Conservation (phyloP, 2,329 filamentous ascomycete species). For the Saccharata proteae region DNA sequence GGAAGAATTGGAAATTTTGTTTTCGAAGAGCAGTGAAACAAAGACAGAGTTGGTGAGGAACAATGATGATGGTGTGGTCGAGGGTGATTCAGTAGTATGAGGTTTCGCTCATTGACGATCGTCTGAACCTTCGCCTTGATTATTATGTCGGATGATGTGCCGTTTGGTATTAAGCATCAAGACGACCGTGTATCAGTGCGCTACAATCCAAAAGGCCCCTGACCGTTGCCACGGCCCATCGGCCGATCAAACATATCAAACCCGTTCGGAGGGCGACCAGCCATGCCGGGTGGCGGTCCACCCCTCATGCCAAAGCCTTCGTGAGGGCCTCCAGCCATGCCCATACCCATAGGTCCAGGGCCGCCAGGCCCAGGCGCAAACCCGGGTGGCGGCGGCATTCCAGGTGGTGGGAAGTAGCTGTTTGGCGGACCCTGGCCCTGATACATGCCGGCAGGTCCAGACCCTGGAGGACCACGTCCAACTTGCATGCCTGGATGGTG, state of each 20-base stretch:
- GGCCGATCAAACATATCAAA: slow-evolving; percentile 1
- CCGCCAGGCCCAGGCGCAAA: slow-evolving; percentile 14
- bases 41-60: no score
- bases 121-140: no score
- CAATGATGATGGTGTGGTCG: no score
- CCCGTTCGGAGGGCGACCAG: neutral
- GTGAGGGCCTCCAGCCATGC: neutral
- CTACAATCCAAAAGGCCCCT: slow-evolving; percentile 5
- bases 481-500: slow-evolving; percentile 24
- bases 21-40: no score
- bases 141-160: no score
- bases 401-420: slow-evolving; percentile 21
- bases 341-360: neutral
- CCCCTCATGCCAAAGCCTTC: slow-evolving; percentile 1
- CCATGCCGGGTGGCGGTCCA: slow-evolving; percentile 6
- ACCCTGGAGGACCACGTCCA: slow-evolving; percentile 16
- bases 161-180: no score
- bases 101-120: no score
- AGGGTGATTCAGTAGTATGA: no score
- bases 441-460: slow-evolving; percentile 9
- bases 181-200: no score
- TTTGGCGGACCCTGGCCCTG: slow-evolving; percentile 19
- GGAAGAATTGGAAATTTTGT: no score
- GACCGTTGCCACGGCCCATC: slow-evolving; percentile 2
- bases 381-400: slow-evolving; percentile 14